These are phyloP conservation scores for Colletotrichum truncatum DNA, from an alignment of 2,329 filamentous ascomycete species.

Conservation along the genomic window DNA sequence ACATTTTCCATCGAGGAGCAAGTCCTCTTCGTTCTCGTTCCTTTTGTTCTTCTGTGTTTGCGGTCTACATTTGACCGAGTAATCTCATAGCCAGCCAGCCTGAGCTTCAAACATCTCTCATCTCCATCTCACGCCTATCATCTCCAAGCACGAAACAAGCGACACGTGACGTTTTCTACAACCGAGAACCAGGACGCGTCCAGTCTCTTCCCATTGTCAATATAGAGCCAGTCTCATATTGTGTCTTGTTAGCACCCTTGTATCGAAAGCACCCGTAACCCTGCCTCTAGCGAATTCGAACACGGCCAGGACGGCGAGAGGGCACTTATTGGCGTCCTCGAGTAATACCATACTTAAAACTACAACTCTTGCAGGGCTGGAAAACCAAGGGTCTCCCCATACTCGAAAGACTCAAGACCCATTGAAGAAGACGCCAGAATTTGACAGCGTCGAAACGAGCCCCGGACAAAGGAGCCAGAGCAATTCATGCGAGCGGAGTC, in stretches of 20 bases:
- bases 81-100: constrained; percentile 6
- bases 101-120: constrained; percentile 8
- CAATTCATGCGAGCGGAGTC: background rate
- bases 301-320: background rate
- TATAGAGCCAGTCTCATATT: background rate
- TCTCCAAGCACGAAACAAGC: background rate
- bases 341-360: too few relatives aligned
- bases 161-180: background rate
- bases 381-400: too few relatives aligned
- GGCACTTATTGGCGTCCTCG: background rate
- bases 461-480: background rate
- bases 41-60: background rate
- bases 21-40: background rate
- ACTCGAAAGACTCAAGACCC: too few relatives aligned
- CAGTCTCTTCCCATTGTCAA: background rate
- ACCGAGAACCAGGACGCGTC: background rate
- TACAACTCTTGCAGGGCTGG: too few relatives aligned
- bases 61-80: background rate
- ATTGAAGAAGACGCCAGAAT: too few relatives aligned
- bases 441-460: too few relatives aligned
- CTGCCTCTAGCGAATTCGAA: background rate
- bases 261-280: background rate
- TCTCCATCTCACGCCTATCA: too few relatives aligned
- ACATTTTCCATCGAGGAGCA: background rate
- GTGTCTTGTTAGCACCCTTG: too few relatives aligned